A percentile compares a stretch with the other conserved stretches of the same genome.
Evolutionary conservation across 2,329 filamentous ascomycete genomes (phyloP).

Genomic region (Hypoxylon sp.): DNA sequence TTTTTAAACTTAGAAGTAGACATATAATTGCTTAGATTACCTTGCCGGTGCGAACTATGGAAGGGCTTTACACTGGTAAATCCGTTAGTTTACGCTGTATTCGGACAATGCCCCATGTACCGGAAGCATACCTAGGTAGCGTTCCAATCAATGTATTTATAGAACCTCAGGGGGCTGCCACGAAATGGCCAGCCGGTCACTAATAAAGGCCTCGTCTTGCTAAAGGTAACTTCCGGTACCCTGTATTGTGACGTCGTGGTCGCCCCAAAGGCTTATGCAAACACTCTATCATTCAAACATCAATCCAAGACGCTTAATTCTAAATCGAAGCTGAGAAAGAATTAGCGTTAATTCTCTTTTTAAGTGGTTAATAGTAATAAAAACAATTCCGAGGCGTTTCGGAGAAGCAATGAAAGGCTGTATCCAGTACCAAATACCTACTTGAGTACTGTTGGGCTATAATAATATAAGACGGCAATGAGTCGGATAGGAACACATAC

Average conservation of each 20-base stretch:
- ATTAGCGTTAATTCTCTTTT: not conserved
- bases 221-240: not conserved
- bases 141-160: conserved; percentile 6
- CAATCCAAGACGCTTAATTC: not conserved
- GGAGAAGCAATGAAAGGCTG: not conserved
- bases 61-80: not conserved
- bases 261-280: not conserved
- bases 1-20: not conserved
- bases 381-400: not conserved
- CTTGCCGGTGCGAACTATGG: not conserved
- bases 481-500: not conserved
- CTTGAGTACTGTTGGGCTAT: not conserved
- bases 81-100: conserved; percentile 9
- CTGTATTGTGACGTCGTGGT: conserved; percentile 3
- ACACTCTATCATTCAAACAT: not conserved
- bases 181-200: not conserved
- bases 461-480: conserved; percentile 2
- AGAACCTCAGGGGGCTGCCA: conserved; percentile 2
- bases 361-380: not conserved
- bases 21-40: not conserved
- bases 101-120: conserved; percentile 13
- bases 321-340: not conserved
- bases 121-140: not conserved
- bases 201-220: conserved; percentile 12
- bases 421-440: not conserved